These are phyloP conservation scores for Linnemannia schmuckeri DNA, from an alignment of 192 early-diverging fungal species.

Conservation along the genomic window DNA sequence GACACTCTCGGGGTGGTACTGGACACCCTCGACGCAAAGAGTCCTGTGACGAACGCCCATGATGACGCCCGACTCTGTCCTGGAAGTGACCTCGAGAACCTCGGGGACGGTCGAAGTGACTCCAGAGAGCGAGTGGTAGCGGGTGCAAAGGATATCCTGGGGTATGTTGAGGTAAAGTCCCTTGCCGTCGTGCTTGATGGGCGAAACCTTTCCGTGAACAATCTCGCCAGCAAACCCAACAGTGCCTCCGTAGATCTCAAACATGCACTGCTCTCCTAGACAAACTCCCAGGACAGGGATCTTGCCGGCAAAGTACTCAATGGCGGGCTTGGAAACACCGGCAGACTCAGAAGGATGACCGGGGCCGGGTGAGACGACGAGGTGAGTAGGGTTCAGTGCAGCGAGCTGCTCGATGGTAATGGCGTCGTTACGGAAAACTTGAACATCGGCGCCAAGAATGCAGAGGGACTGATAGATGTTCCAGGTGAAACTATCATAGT, in stretches of 20 bases:
- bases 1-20: conserved; percentile 99
- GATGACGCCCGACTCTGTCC: conserved; percentile 84
- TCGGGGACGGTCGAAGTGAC: conserved; percentile 85
- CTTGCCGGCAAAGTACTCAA: conserved; percentile 91
- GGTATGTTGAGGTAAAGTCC: conserved; percentile 89
- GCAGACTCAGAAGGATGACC: conserved; percentile 93
- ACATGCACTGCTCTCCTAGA: conserved; percentile 98
- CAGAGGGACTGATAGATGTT: conserved; percentile 97
- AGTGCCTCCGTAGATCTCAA: conserved; percentile 93
- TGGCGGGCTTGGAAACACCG: conserved; percentile 91
- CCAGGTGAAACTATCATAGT: conserved; percentile 99
- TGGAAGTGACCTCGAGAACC: conserved; percentile 88
- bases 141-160: conserved; percentile 89
- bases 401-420: conserved; percentile 88
- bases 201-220: conserved; percentile 95
- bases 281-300: conserved; percentile 98
- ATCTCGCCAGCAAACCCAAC: conserved; percentile 96
- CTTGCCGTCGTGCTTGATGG: conserved; percentile 91
- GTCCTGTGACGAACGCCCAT: conserved; percentile 97
- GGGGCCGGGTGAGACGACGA: conserved; percentile 97
- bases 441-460: conserved; percentile 91
- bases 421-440: conserved; percentile 94
- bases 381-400: conserved; percentile 88
- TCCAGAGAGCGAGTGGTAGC: conserved; percentile 98
- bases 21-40: conserved; percentile 94